Evolutionary conservation across 225 moss, liverwort and hornwort genomes (phyloP).

Genomic region (Ulota crispa): DNA sequence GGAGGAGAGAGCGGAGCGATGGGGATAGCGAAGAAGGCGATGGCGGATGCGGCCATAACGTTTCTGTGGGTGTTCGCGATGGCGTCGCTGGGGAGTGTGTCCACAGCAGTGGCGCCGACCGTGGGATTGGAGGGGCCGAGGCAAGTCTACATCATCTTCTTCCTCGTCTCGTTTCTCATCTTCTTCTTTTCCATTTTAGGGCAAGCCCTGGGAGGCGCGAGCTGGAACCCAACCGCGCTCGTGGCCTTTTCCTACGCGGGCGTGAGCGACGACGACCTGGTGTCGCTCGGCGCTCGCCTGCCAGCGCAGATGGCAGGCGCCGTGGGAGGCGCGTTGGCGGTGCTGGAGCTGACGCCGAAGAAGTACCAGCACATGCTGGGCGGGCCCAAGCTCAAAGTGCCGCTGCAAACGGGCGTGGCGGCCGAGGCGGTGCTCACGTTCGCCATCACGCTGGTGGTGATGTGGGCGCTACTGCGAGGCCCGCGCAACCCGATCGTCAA

Average conservation of each 20-base stretch:
- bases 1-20: slow-evolving; percentile 15
- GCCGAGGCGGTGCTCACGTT: slow-evolving; percentile 68
- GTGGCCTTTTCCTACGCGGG: slow-evolving; percentile 68
- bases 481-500: slow-evolving; percentile 59
- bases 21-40: slow-evolving; percentile 44
- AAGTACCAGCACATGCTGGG: slow-evolving; percentile 57
- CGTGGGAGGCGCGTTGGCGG: slow-evolving; percentile 54
- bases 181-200: slow-evolving; percentile 38
- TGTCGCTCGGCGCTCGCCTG: slow-evolving; percentile 52
- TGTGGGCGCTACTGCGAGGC: slow-evolving; percentile 62
- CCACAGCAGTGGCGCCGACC: slow-evolving; percentile 34
- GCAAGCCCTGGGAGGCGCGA: slow-evolving; percentile 54
- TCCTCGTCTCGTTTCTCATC: slow-evolving; percentile 51
- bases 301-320: slow-evolving; percentile 81
- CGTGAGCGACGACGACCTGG: slow-evolving; percentile 55
- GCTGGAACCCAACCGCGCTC: slow-evolving; percentile 79
- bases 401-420: slow-evolving; percentile 47
- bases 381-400: slow-evolving; percentile 62
- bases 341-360: slow-evolving; percentile 56
- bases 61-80: slow-evolving; percentile 62
- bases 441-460: slow-evolving; percentile 65
- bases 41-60: slow-evolving; percentile 60
- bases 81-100: slow-evolving; percentile 41
- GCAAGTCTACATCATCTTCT: slow-evolving; percentile 34
- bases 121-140: slow-evolving; percentile 46